Evolutionary conservation across 2,329 filamentous ascomycete species (phyloP).

Genomic region (Botryotinia calthae): DNA sequence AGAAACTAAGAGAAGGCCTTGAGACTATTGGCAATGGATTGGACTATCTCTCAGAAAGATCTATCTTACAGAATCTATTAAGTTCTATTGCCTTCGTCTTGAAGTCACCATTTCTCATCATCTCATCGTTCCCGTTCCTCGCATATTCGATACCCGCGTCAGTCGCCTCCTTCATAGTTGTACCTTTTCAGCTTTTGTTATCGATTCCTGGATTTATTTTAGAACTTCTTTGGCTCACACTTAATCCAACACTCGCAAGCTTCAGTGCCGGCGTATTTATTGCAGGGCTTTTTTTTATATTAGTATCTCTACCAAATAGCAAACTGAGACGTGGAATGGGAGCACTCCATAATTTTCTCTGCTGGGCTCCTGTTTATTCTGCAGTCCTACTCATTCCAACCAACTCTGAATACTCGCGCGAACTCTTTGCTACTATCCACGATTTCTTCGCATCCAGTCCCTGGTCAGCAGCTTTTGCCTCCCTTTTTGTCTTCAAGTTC

Average conservation of each 20-base stretch:
- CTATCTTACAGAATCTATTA: neutral
- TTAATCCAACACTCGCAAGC: neutral
- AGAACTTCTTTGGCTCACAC: neutral
- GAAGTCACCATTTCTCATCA: neutral
- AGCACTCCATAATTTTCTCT: neutral
- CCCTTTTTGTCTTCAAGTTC: constrained; percentile 28
- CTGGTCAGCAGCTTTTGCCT: constrained; percentile 18
- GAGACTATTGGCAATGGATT: neutral
- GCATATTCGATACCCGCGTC: neutral
- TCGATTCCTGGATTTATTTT: neutral
- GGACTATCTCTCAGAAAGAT: neutral
- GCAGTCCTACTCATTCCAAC: neutral
- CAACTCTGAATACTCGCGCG: neutral
- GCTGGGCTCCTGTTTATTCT: neutral
- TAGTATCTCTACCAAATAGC: neutral
- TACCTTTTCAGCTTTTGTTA: neutral
- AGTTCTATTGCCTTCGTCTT: rapidly evolving
- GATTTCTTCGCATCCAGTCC: neutral
- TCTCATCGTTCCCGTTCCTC: neutral
- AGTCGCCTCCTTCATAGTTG: neutral
- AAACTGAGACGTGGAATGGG: neutral
- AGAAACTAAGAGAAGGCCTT: neutral
- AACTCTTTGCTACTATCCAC: neutral
- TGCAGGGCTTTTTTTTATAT: neutral
- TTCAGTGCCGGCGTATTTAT: neutral